phyloP scores from a whole-genome alignment of 176 grass and related monocot species.

The Poa annua region DNA sequence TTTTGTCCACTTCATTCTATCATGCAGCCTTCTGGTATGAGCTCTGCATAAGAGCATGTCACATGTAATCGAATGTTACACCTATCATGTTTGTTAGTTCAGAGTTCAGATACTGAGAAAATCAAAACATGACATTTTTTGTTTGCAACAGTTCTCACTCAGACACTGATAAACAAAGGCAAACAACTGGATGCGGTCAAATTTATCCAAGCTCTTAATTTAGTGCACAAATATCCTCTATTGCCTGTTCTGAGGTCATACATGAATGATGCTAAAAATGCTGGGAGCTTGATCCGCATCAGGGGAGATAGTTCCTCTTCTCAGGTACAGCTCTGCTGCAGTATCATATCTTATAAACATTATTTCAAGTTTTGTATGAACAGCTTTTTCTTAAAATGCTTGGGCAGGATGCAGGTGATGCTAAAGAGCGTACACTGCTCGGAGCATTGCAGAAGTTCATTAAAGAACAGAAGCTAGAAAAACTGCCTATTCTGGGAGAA shows the following conservation, averaged over 20 bases:
- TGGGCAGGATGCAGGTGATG: conserved; percentile 50
- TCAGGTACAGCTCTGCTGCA: conserved; percentile 46
- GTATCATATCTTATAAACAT: conserved; percentile 18
- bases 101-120: not conserved
- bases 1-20: conserved; percentile 7
- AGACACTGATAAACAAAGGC: conserved; percentile 54
- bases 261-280: conserved; percentile 52
- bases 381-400: conserved; percentile 32
- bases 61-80: not conserved
- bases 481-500: conserved; percentile 48
- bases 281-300: conserved; percentile 56
- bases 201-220: conserved; percentile 68
- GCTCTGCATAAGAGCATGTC: conserved; percentile 8
- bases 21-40: conserved; percentile 4
- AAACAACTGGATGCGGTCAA: conserved; percentile 63
- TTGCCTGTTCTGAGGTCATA: conserved; percentile 58
- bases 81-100: conserved; percentile 3
- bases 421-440: conserved; percentile 55
- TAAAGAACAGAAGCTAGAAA: conserved; percentile 58
- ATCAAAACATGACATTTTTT: conserved; percentile 44
- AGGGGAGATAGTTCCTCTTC: conserved; percentile 49
- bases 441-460: conserved; percentile 58
- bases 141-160: conserved; percentile 58
- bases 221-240: conserved; percentile 50
- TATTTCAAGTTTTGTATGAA: not conserved